Conservation (phyloP, 2,329 filamentous ascomycete genomes). For the Stemphylium vesicarium region DNA sequence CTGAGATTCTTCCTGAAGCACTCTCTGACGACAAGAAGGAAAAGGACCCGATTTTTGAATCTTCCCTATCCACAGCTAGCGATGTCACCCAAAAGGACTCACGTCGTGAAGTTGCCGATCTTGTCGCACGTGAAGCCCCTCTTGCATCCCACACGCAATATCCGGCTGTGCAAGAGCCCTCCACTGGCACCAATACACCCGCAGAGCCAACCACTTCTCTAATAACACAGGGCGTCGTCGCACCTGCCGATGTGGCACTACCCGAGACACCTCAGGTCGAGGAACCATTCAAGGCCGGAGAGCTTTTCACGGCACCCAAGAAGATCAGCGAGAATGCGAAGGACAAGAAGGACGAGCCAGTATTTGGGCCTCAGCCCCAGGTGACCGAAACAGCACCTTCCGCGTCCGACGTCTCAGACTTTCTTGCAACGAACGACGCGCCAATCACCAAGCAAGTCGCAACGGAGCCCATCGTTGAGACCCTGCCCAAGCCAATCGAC, state of each 20-base stretch:
- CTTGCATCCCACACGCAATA: neutral
- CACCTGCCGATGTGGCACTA: neutral
- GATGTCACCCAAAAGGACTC: neutral
- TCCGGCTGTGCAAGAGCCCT: neutral
- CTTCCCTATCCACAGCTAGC: neutral
- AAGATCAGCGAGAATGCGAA: conserved; percentile 42
- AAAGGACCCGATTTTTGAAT: neutral
- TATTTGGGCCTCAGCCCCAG: conserved; percentile 27
- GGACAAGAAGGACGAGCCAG: conserved; percentile 29
- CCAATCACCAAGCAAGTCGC: neutral
- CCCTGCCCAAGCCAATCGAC: neutral
- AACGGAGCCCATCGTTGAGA: neutral
- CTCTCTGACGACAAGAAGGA: neutral
- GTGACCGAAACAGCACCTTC: conserved; percentile 11
- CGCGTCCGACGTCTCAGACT: conserved; percentile 1
- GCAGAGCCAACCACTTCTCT: neutral
- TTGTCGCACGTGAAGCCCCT: neutral
- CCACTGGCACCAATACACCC: neutral
- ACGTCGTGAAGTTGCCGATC: neutral
- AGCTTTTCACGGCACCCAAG: conserved; percentile 20
- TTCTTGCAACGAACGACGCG: conserved; percentile 1
- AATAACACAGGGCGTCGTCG: neutral
- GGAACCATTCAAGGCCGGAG: neutral
- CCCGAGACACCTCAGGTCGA: conserved; percentile 4
- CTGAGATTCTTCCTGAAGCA: neutral